phyloP scores from a whole-genome alignment of 371 early-diverging fungal genomes.

The Dinochytrium kinnereticum region DNA sequence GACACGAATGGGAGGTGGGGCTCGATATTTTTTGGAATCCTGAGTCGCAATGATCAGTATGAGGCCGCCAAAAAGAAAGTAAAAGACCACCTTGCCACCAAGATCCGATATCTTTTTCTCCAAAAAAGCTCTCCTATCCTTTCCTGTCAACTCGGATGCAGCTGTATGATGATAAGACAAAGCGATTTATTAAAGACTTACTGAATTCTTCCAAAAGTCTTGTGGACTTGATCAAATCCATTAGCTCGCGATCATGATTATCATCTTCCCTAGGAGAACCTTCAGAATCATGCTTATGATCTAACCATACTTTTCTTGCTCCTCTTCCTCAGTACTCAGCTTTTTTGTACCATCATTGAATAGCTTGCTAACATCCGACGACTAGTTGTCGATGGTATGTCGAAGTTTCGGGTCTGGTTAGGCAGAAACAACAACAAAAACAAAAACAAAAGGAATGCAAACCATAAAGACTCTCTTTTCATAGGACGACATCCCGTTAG shows the following conservation, averaged over 20 bases:
- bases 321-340: conserved; percentile 36
- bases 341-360: conserved; percentile 8
- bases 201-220: conserved; percentile 57
- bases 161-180: conserved; percentile 33
- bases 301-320: conserved; percentile 43
- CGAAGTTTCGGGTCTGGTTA: too few species aligned
- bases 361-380: conserved; percentile 7
- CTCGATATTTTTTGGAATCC: conserved; percentile 25
- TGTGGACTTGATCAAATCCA: conserved; percentile 50
- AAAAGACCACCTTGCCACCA: conserved; percentile 48
- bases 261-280: conserved; percentile 36
- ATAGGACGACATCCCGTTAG: conserved; percentile 12
- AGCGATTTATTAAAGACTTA: conserved; percentile 13
- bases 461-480: conserved; percentile 42
- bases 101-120: conserved; percentile 49
- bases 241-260: conserved; percentile 53
- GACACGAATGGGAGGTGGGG: conserved; percentile 35
- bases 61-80: background rate
- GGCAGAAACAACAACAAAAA: too few species aligned
- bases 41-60: background rate
- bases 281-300: background rate
- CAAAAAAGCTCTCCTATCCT: conserved; percentile 52
- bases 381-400: background rate
- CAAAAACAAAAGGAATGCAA: background rate
- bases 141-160: conserved; percentile 51